Percentiles rank a stretch among this genome's conserved stretches.
Conservation (phyloP, 768 basidiomycete genomes). For the Amanita exitialis region DNA sequence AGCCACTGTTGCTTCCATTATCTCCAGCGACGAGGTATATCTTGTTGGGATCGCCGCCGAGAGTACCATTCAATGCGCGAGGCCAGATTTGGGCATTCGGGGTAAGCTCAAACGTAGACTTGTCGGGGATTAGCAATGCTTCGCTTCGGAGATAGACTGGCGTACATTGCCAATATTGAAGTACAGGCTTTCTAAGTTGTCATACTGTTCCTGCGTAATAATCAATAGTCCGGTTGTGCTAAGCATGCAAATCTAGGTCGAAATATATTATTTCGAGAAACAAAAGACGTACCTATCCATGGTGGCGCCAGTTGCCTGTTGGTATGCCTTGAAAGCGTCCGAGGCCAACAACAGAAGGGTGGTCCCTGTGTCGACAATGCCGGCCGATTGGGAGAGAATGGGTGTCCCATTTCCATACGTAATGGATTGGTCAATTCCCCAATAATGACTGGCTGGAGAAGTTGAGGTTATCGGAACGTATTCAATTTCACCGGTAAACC, state of each 20-base stretch:
- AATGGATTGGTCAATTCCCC: conserved; percentile 45
- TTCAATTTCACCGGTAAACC: conserved; percentile 17
- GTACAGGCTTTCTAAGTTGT: conserved; percentile 37
- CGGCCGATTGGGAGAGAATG: conserved; percentile 27
- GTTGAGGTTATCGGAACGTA: conserved; percentile 30
- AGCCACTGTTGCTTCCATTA: conserved; percentile 35
- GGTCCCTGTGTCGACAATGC: conserved; percentile 45
- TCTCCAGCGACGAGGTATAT: conserved; percentile 49
- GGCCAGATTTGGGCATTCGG: conserved; percentile 62
- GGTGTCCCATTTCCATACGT: conserved; percentile 25
- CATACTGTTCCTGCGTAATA: conserved; percentile 38
- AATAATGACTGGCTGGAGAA: conserved; percentile 33
- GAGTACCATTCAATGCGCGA: conserved; percentile 33
- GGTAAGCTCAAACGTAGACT: conserved; percentile 42
- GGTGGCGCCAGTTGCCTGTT: conserved; percentile 40
- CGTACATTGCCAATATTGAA: conserved; percentile 39
- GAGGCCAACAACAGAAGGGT: conserved; percentile 47
- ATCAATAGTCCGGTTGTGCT: conserved; percentile 48
- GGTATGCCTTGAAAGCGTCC: conserved; percentile 48
- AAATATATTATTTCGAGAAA: background rate
- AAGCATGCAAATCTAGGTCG: background rate
- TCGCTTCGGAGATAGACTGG: background rate
- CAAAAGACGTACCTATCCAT: conserved; percentile 32
- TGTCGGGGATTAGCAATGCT: background rate
- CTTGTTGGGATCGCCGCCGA: conserved; percentile 38